phyloP scores from a whole-genome alignment of 495 filamentous ascomycete species.

The Beverwykella pulmonaria region DNA sequence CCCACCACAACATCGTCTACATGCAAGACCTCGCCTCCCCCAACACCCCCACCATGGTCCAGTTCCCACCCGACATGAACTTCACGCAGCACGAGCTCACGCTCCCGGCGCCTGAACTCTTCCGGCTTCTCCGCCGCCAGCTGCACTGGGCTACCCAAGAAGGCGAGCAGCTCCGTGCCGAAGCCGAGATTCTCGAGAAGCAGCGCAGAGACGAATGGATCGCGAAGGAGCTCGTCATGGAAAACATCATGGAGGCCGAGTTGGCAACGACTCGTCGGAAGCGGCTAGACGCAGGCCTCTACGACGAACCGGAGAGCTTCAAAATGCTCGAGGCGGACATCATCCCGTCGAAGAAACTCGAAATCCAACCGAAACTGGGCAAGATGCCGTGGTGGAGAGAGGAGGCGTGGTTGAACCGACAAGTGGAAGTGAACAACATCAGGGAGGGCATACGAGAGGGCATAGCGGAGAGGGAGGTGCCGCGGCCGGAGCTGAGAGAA shows the following conservation, averaged over 20 bases:
- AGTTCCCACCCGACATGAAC: constrained; percentile 62
- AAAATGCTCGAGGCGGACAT: constrained; percentile 37
- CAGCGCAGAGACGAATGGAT: constrained; percentile 76
- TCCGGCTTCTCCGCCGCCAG: constrained; percentile 73
- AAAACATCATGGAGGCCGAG: constrained; percentile 63
- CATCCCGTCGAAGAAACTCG: constrained; percentile 18
- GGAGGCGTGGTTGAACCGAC: constrained; percentile 2
- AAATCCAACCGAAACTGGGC: constrained; percentile 9
- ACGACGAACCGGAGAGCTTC: constrained; percentile 43
- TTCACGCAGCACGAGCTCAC: constrained; percentile 75
- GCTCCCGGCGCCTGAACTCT: constrained; percentile 69
- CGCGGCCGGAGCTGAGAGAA: not conserved
- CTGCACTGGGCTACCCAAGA: constrained; percentile 81
- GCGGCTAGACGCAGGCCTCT: constrained; percentile 42
- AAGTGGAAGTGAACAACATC: not conserved
- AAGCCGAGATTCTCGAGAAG: constrained; percentile 64
- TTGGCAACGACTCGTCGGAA: constrained; percentile 40
- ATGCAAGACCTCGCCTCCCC: constrained; percentile 41
- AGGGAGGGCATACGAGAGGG: constrained; percentile 1
- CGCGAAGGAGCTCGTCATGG: constrained; percentile 73
- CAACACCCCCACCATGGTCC: constrained; percentile 48
- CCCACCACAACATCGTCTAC: constrained; percentile 47
- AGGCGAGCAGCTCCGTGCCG: constrained; percentile 59
- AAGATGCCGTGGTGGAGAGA: constrained; percentile 40
- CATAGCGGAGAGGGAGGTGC: constrained; percentile 1